Evolutionary conservation across 225 moss, liverwort and hornwort genomes (phyloP).

Genomic region (Physcomitrellopsis africana): DNA sequence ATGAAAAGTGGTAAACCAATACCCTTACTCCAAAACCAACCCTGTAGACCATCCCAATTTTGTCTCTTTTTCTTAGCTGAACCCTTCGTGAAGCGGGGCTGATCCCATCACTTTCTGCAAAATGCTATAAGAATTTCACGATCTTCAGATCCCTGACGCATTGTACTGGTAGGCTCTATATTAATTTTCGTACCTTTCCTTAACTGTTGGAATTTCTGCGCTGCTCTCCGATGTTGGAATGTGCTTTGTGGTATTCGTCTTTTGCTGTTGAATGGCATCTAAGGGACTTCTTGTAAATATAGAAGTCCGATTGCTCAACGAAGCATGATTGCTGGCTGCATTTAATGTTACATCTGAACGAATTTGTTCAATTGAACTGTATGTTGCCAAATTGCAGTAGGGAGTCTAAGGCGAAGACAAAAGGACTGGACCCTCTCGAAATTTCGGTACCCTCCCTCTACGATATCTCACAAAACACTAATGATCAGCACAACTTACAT

Average conservation of each 20-base stretch:
- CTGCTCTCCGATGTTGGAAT: constrained; percentile 1
- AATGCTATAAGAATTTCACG: constrained; percentile 1
- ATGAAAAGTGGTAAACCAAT: background rate
- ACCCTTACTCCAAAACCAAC: constrained; percentile 9
- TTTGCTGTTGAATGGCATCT: constrained; percentile 6
- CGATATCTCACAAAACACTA: constrained; percentile 25
- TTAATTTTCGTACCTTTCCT: constrained; percentile 9
- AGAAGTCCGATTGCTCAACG: background rate
- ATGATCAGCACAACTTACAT: constrained; percentile 11
- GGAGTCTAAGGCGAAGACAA: background rate
- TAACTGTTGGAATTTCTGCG: constrained; percentile 2
- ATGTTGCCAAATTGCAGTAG: constrained; percentile 30
- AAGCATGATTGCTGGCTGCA: background rate
- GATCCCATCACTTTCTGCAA: background rate
- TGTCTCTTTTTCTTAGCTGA: background rate
- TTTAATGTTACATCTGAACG: background rate
- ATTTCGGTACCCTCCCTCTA: constrained; percentile 49
- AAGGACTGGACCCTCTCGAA: constrained; percentile 45
- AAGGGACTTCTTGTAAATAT: background rate
- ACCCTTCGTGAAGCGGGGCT: constrained; percentile 16
- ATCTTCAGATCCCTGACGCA: background rate
- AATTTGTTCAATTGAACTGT: constrained; percentile 21
- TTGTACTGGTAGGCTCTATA: constrained; percentile 1
- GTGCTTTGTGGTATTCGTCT: constrained; percentile 11
- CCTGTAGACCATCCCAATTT: background rate